Percentiles rank a stretch among this genome's conserved stretches.
phyloP scores from a whole-genome alignment of 371 early-diverging fungal species.

The Lichtheimia corymbifera region DNA sequence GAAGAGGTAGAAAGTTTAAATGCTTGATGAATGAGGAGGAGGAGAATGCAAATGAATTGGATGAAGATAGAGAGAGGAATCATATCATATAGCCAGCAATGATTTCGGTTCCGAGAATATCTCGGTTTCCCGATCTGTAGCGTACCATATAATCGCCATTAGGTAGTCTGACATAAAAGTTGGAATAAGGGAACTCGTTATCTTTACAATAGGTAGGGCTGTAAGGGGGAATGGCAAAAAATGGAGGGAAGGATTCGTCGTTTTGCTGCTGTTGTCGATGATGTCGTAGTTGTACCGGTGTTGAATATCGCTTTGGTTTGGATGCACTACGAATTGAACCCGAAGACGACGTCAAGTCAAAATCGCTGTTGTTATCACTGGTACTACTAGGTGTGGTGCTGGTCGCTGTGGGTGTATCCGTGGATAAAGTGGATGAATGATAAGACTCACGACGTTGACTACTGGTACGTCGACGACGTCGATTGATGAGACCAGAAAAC shows the following conservation, averaged over 20 bases:
- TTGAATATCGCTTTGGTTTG: too few species aligned
- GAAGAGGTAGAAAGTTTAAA: neutral
- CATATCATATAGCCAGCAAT: constrained; percentile 35
- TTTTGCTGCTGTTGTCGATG: too few species aligned
- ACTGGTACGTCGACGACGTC: neutral
- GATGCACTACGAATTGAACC: too few species aligned
- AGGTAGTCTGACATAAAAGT: constrained; percentile 48
- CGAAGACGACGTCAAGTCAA: too few species aligned
- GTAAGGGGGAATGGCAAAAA: constrained; percentile 39
- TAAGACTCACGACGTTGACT: neutral
- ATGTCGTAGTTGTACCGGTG: too few species aligned
- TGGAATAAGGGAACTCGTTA: constrained; percentile 51
- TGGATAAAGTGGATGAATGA: neutral
- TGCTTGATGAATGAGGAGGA: neutral
- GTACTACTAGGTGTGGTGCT: neutral
- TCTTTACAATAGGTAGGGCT: constrained; percentile 47
- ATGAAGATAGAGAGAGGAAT: neutral
- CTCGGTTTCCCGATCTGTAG: constrained; percentile 48
- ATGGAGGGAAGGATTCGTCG: neutral
- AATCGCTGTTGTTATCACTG: too few species aligned
- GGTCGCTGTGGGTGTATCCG: neutral
- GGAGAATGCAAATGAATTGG: neutral
- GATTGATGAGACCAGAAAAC: neutral
- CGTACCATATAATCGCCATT: constrained; percentile 51
- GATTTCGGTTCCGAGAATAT: constrained; percentile 46